These are phyloP conservation scores for Glutinoglossum americanum DNA, from an alignment of 495 filamentous ascomycete genomes.

Conservation along the genomic window DNA sequence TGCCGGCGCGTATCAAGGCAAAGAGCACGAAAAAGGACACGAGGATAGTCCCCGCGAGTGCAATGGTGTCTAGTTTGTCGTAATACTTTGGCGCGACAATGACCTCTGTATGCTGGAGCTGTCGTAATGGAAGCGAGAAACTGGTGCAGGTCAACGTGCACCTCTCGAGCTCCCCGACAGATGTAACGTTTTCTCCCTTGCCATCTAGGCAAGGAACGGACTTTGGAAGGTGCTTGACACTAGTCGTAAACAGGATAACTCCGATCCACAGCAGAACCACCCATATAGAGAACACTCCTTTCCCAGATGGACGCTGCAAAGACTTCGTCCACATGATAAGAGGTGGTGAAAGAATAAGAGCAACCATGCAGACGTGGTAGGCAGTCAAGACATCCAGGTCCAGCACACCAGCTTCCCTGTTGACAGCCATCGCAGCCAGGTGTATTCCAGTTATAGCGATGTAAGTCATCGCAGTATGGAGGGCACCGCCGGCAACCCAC, in stretches of 20 bases:
- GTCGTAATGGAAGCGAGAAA: background rate
- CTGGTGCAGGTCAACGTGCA: background rate
- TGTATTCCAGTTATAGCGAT: conserved; percentile 1
- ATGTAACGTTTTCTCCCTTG: background rate
- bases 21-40: background rate
- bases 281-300: background rate
- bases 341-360: background rate
- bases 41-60: background rate
- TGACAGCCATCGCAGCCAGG: background rate
- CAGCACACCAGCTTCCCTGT: background rate
- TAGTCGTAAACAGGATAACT: background rate
- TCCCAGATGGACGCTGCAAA: background rate
- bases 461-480: background rate
- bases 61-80: background rate
- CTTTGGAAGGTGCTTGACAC: background rate
- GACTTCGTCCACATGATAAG: conserved; percentile 1
- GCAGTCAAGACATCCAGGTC: background rate
- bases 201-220: background rate
- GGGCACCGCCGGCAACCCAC: background rate
- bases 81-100: background rate
- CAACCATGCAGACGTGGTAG: background rate
- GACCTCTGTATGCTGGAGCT: background rate
- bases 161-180: background rate
- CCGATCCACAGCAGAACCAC: background rate
- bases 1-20: background rate